Base-by-base conservation (phyloP, 768 basidiomycete species). In the Lactarius pseudohatsudake region DNA sequence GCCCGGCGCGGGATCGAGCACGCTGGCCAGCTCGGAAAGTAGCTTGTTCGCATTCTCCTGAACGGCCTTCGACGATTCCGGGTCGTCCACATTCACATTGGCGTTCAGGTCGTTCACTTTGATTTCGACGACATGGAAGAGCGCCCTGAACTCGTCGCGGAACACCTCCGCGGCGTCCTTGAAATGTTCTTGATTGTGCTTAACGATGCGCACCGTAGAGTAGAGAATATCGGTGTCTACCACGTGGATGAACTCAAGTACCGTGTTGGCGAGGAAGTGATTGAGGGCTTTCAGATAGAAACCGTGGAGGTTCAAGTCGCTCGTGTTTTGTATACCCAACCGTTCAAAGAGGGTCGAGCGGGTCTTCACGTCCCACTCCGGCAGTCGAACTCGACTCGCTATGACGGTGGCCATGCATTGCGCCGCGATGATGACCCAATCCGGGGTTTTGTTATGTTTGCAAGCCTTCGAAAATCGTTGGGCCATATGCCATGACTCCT, bases 251-350 rank as follows among this genome's bases (percentile, higher is more conserved):
- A 1, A 41, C 7, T 36, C 0, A 4, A 54, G 10, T 0, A 34
- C 61, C 16, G 61, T 66, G 5, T 59, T 30, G 32, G 16, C 26
- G 18, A 66, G n/a, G 56, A 66, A 61, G 16, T 34, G 9, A 40
- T 62, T 66, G 18, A 66, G 61, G 13, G 43, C 43, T 41, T n/a
- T 43, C 15, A 66, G 38, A 15, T 36, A 57, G 4, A 59, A 16
- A 54, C 20, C 34, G 61, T 61, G 20, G 28, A 3, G 2, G 20
- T 13, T 18, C 26, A 47, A 26, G 13, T 1, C 1, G 9, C 32
- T 0, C 18, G 1, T 20, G 18, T 54, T 15, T 0, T 26, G 1
- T n/a, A 64, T 43, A 4, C 13, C 26, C 22, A 43, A 45, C 10
- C 36, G 32, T 45, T 40, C 41, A 43, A 4, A 34, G 43, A 61